These are phyloP conservation scores for Zasmidium cellare DNA, from an alignment of 2,329 filamentous ascomycete species.

Conservation along the genomic window DNA sequence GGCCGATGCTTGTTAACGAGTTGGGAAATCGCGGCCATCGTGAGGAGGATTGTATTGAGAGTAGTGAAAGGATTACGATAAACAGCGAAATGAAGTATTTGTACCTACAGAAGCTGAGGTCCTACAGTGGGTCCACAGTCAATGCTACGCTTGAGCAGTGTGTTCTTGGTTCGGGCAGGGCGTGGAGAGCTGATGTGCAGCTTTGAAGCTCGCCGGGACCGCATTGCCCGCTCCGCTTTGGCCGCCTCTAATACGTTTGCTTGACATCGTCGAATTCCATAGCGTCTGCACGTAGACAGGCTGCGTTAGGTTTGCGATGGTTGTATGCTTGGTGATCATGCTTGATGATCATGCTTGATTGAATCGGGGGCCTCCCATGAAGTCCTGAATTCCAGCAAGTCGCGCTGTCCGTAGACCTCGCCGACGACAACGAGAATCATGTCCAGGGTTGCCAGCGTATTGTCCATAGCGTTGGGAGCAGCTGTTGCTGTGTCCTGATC, in stretches of 20 bases:
- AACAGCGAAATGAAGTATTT: not conserved
- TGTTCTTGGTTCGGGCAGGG: not conserved
- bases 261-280: not conserved
- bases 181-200: not conserved
- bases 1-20: slow-evolving; percentile 36
- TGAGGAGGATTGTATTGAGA: slow-evolving; percentile 4
- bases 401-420: slow-evolving; percentile 85
- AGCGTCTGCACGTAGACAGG: not conserved
- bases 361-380: slow-evolving; percentile 22
- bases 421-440: slow-evolving; percentile 89
- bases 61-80: not conserved
- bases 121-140: not conserved
- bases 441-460: slow-evolving; percentile 68
- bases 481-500: slow-evolving; percentile 17
- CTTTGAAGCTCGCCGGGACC: not conserved
- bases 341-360: too few relatives aligned
- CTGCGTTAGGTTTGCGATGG: not conserved
- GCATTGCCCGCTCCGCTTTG: not conserved
- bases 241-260: not conserved
- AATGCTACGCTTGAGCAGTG: not conserved
- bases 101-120: slow-evolving; percentile 8
- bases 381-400: slow-evolving; percentile 71
- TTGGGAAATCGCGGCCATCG: slow-evolving; percentile 26
- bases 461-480: slow-evolving; percentile 6
- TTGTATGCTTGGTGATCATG: not conserved